phyloP scores from a whole-genome alignment of 306 rosid species.

The Glycine tomentella region DNA sequence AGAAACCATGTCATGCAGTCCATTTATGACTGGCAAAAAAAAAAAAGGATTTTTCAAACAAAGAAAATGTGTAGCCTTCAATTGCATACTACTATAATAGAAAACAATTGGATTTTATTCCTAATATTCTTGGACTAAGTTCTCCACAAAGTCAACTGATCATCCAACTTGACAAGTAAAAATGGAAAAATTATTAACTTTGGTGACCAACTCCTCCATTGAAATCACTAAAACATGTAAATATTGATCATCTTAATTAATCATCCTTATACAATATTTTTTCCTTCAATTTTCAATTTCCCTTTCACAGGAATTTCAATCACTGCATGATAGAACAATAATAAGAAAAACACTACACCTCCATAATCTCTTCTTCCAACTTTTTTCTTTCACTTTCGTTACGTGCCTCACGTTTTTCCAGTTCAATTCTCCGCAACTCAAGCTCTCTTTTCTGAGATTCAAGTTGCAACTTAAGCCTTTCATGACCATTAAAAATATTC shows the following conservation, averaged over 20 bases:
- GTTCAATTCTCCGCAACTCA: conserved; percentile 69
- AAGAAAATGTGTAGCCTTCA: conserved; percentile 27
- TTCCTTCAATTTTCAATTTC: conserved; percentile 26
- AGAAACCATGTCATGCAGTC: conserved; percentile 13
- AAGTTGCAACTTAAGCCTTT: conserved; percentile 77
- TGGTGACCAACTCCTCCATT: conserved; percentile 27
- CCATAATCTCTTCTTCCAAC: conserved; percentile 78
- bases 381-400: conserved; percentile 84
- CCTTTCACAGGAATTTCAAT: conserved; percentile 36
- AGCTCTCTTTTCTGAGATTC: conserved; percentile 85
- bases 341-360: conserved; percentile 60
- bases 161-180: conserved; percentile 22
- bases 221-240: conserved; percentile 18
- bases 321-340: conserved; percentile 47
- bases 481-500: conserved; percentile 80
- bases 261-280: conserved; percentile 5
- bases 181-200: background rate
- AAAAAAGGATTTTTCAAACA: conserved; percentile 1
- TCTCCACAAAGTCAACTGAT: conserved; percentile 13
- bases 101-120: conserved; percentile 28
- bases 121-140: conserved; percentile 26
- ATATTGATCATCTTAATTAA: background rate
- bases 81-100: conserved; percentile 21
- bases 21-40: conserved; percentile 10
- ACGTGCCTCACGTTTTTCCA: conserved; percentile 88